These are phyloP conservation scores for Cnidoscolus chayamansa DNA, from an alignment of 441 rosid species.

Conservation along the genomic window DNA sequence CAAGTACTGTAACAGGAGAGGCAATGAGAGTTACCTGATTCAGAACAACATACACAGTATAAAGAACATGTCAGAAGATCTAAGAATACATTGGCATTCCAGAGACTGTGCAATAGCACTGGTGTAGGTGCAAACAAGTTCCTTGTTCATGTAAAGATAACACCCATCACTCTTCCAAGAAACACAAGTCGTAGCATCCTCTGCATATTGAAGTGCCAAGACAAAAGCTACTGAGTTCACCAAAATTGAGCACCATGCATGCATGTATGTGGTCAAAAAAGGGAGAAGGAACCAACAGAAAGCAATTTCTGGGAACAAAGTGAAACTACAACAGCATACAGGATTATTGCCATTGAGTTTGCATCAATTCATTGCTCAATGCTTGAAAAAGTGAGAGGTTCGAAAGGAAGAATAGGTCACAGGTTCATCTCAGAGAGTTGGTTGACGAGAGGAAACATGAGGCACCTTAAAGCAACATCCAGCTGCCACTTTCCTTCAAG, in stretches of 20 bases:
- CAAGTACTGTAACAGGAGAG: slow-evolving; percentile 6
- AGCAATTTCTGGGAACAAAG: slow-evolving; percentile 80
- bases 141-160: slow-evolving; percentile 62
- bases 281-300: slow-evolving; percentile 84
- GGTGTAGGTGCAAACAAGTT: slow-evolving; percentile 50
- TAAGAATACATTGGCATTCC: slow-evolving; percentile 32
- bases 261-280: slow-evolving; percentile 84
- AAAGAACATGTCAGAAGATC: slow-evolving; percentile 30
- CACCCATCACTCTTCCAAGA: slow-evolving; percentile 77
- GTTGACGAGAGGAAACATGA: slow-evolving; percentile 79
- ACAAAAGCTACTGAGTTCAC: slow-evolving; percentile 78
- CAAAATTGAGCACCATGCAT: slow-evolving; percentile 77
- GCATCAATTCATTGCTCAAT: slow-evolving; percentile 83
- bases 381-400: slow-evolving; percentile 66
- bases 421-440: slow-evolving; percentile 72
- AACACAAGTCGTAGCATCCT: slow-evolving; percentile 81
- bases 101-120: slow-evolving; percentile 78
- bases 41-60: slow-evolving; percentile 13
- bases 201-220: slow-evolving; percentile 80
- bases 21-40: slow-evolving; percentile 18
- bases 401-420: slow-evolving; percentile 59
- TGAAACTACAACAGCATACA: slow-evolving; percentile 73
- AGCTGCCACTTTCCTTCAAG: slow-evolving; percentile 67
- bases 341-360: slow-evolving; percentile 78
- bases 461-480: slow-evolving; percentile 50